Conservation (phyloP, 805 yeast species). For the Danielia reshetovae region DNA sequence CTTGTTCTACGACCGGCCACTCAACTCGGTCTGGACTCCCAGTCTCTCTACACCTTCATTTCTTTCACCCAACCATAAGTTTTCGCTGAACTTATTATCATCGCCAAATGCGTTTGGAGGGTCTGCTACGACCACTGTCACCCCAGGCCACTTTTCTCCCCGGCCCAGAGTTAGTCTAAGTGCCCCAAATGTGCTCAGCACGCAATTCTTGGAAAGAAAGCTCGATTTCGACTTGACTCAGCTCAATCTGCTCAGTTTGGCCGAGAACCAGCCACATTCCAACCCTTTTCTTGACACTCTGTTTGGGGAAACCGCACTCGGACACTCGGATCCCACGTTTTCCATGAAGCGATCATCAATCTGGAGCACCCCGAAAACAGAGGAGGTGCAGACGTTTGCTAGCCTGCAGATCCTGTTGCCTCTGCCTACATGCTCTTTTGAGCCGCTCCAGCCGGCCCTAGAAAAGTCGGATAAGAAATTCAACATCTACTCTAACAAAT, state of each 20-base stretch:
- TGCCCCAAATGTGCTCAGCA: not conserved
- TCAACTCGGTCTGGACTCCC: constrained; percentile 13
- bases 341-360: constrained; percentile 1
- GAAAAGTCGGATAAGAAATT: not conserved
- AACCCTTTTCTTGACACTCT: no score
- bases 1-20: not conserved
- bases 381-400: not conserved
- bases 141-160: no score
- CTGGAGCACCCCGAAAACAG: constrained; percentile 3
- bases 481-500: constrained; percentile 1
- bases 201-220: not conserved
- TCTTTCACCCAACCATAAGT: not conserved
- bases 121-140: no score
- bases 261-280: no score
- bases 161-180: not conserved
- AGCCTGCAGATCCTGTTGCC: no score
- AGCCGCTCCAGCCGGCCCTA: no score
- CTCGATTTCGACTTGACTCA: not conserved
- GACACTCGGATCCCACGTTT: not conserved
- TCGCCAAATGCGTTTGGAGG: not conserved
- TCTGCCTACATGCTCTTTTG: no score
- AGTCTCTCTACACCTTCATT: constrained; percentile 13
- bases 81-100: no score
- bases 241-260: not conserved
- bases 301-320: no score